Base-by-base conservation (phyloP, 768 basidiomycete genomes). In the Lentinula raphanica region DNA sequence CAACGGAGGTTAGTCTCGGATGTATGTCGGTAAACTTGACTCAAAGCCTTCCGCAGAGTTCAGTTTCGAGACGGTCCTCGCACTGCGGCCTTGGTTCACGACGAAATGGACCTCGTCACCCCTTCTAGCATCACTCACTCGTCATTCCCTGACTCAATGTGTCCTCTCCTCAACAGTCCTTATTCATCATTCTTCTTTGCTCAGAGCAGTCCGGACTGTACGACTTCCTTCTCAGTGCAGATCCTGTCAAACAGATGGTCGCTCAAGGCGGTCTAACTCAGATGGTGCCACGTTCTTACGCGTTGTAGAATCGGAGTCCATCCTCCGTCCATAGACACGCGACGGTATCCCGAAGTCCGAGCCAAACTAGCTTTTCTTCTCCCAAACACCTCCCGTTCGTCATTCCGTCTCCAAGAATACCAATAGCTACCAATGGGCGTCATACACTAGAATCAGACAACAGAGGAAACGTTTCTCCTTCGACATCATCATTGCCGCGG, bases 151-250 rank as follows among this genome's bases (percentile, higher is more conserved):
- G n/a, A n/a, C n/a, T n/a, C n/a, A n/a, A n/a, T n/a, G n/a, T n/a
- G 87, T 98, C 29, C 78, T 99, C 48, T 98, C 95, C 1, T 79
- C 90, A 4, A 90, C 86, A 5, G 82, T 89, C 39, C 79, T 94
- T 27, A 92, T 98, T 3, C 97, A 99, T 71, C 97, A 98, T 68
- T 97, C 94, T 4, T 90, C 93, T 11, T 79, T 99, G 44, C 82
- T 99, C 63, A 98, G 97, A 71, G 94, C 94, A 28, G 92, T 99
- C 31, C 84, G 97, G 46, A 98, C 97, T 19, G 97, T 99, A 99
- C 69, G 88, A 98, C 59, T 99, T 98, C 70, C 78, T 99, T 27
- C 79, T 98, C 59, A 94, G 92, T 65, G 79, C 82, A 21, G 93
- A 96, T 66, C 82, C 88, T 4, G 90, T 94, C 50, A 98, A 96